Conservation (phyloP, 2,329 filamentous ascomycete genomes). For the Ophiostoma australiae region DNA sequence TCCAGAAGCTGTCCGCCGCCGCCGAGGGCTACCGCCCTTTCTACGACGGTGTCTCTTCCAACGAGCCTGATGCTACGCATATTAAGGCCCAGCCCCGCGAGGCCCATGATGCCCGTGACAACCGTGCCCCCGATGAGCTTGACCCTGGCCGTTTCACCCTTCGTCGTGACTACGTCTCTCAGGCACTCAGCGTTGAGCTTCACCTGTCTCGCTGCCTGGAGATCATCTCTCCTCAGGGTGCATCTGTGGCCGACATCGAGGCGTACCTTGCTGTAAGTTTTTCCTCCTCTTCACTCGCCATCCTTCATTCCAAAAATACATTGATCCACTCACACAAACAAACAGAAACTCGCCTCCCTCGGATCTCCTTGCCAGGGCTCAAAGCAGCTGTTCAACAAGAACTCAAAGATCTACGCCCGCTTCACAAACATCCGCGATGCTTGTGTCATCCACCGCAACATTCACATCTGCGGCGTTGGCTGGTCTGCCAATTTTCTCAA, state of each 20-base stretch:
- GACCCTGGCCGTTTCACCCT: slow-evolving; percentile 24
- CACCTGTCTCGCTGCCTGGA: slow-evolving; percentile 44
- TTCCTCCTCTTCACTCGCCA: background rate
- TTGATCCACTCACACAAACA: slow-evolving; percentile 23
- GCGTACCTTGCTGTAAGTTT: slow-evolving; percentile 43
- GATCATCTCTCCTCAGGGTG: slow-evolving; percentile 34
- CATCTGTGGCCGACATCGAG: slow-evolving; percentile 40
- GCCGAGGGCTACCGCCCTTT: slow-evolving; percentile 58
- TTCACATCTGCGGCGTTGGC: slow-evolving; percentile 40
- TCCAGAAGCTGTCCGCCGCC: slow-evolving; percentile 56
- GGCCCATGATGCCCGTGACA: background rate
- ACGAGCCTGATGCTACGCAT: slow-evolving; percentile 26
- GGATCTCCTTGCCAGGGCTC: slow-evolving; percentile 38
- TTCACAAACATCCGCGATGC: slow-evolving; percentile 60
- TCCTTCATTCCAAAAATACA: background rate
- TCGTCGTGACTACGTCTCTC: slow-evolving; percentile 33
- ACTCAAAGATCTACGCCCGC: slow-evolving; percentile 47
- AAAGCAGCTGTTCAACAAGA: slow-evolving; percentile 36
- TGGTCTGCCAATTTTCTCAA: slow-evolving; percentile 47
- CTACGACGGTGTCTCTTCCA: slow-evolving; percentile 30
- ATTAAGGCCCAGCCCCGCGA: background rate
- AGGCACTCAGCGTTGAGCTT: slow-evolving; percentile 43
- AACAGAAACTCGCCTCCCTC: slow-evolving; percentile 40
- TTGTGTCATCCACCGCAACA: slow-evolving; percentile 45
- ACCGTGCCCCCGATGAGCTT: slow-evolving; percentile 18